phyloP scores from a whole-genome alignment of 2,329 filamentous ascomycete species.

The Fusarium zealandicum region DNA sequence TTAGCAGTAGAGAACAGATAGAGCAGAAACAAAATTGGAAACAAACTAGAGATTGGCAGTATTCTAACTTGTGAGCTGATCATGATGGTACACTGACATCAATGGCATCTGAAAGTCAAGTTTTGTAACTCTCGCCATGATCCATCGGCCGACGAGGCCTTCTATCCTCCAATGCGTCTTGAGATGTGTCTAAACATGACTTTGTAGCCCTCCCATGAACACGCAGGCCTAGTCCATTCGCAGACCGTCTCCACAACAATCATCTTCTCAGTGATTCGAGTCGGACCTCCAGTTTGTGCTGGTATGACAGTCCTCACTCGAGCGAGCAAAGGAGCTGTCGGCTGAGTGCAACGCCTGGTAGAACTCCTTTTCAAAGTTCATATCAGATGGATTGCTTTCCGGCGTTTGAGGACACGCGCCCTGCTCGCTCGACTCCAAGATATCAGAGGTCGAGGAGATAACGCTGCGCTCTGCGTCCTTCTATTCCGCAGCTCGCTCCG shows the following conservation, averaged over 20 bases:
- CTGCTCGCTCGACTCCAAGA: constrained; percentile 13
- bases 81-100: constrained; percentile 26
- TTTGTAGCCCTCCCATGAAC: constrained; percentile 2
- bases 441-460: constrained; percentile 30
- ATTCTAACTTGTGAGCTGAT: background rate
- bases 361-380: constrained; percentile 9
- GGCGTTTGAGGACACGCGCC: constrained; percentile 8
- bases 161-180: constrained; percentile 17
- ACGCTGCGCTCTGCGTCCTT: constrained; percentile 39
- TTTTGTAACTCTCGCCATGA: constrained; percentile 12
- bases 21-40: background rate
- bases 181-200: constrained; percentile 27
- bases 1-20: background rate
- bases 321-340: constrained; percentile 2
- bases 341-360: background rate
- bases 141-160: constrained; percentile 23
- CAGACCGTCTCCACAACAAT: too few relatives aligned
- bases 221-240: background rate
- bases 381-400: constrained; percentile 20
- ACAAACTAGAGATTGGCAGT: background rate
- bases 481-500: constrained; percentile 49
- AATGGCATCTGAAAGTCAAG: constrained; percentile 18
- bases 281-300: background rate
- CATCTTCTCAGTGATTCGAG: background rate
- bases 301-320: constrained; percentile 1